Conservation (phyloP, 2,329 filamentous ascomycete genomes). For the Trichoderma guizhouense region DNA sequence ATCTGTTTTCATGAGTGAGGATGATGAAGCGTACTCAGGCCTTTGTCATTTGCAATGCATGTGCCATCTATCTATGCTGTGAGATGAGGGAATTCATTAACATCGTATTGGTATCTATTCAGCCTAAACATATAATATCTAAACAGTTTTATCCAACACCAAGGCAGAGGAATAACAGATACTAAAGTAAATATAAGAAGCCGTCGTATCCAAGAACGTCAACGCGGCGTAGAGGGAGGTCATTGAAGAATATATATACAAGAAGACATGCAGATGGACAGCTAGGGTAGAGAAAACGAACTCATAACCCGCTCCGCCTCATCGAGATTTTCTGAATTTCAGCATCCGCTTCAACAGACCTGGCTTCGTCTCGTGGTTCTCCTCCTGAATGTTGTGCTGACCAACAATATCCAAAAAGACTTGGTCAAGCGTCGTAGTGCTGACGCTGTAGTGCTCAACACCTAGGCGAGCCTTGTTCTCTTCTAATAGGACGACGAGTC, state of each 20-base stretch:
- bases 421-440: conserved; percentile 82
- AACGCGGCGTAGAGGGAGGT: not conserved
- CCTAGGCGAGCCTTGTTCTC: conserved; percentile 64
- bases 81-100: not conserved
- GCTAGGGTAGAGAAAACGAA: not conserved
- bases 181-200: not conserved
- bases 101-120: not conserved
- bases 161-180: not conserved
- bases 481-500: conserved; percentile 70
- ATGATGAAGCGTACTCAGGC: no score
- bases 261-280: not conserved
- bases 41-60: not conserved
- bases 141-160: not conserved
- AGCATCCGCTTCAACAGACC: conserved; percentile 18
- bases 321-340: not conserved
- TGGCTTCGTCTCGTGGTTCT: conserved; percentile 47
- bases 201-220: not conserved
- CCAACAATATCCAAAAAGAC: conserved; percentile 86
- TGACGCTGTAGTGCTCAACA: conserved; percentile 82
- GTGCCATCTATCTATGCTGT: not conserved
- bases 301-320: not conserved
- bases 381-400: conserved; percentile 74
- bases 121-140: not conserved
- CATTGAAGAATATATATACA: not conserved
- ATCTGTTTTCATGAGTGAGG: no score